Evolutionary conservation across 306 rosid genomes (phyloP), one percentile per base, ranked within the genome.

Genomic region (Prosopis cineraria): DNA sequence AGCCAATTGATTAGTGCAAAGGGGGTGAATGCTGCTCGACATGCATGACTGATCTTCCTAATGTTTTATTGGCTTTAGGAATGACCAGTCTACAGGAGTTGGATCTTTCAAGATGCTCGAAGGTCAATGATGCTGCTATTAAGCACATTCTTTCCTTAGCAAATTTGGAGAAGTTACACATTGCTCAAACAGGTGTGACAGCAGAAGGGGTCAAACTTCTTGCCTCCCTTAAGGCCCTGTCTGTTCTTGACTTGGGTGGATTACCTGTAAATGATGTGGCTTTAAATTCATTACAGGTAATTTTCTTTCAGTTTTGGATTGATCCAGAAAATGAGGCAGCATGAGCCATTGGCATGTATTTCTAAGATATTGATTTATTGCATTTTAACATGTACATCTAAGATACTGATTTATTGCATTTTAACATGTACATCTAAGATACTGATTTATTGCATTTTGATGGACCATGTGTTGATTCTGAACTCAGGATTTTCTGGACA

Each of bases 181-280:
- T 91, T 80, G 88, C 98, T 1, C 90, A 90, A 75, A 90, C 98
- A 1, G 70, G 90, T 10, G 87, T 93, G 31, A 85, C 94, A 6
- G 87, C 88, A 14, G 58, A 88, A 43, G 98, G 97, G 50, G 85
- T 89, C 74, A 72, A 63, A 72, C 97, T 90, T 78, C 86, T 94
- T 33, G 75, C 93, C 66, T 85, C 88, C n/a, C 93, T 90, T 68
- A 52, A 50, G 73, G 80, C 80, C 75, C 84, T 94, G 88, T 76
- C 81, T 56, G 80, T 88, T 76, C 93, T 94, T 60, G 95, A 92
- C 79, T 87, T 92, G 83, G 98, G 98, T 64, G 98, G 97, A 78
- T 89, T 94, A 76, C 97, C 90, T 10, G 89, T 92, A 9, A 93
- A 93, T 75, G 98, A 95, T 77, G 77, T 19, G 25, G 66, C 91